Evolutionary conservation across 805 yeast species (phyloP), one percentile per base, ranked within the genome.

Genomic region (Candida insectorum): DNA sequence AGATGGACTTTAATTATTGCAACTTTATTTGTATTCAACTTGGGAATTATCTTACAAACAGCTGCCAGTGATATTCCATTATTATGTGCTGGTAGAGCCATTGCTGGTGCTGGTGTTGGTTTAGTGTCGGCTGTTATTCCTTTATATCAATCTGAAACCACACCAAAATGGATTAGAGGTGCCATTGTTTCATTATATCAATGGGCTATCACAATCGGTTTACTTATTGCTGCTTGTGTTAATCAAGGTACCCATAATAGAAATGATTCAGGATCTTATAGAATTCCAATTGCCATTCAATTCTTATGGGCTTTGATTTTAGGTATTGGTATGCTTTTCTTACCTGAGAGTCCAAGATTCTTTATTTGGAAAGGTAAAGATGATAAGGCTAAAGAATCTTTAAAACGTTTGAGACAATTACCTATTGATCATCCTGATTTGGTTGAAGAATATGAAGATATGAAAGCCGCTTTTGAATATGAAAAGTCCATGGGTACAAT

Each of bases 381-480:
- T 31, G 54, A 26, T 9, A 37, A 43, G 6, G 69, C 69, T 20
- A 58, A 51, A 41, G 45, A 51, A 7, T 56, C 66, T 9, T 54
- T 64, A 40, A 26, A 45, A 16, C 51, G 45, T 31, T 57, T 64
- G 47, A 58, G 69, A 45, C 55, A 51, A 31, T 73, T 83, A n/a
- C 85, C 87, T 0, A 52, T 69, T 5, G 74, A 78, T 47, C 85
- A 81, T 59, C 79, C 83, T 4, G 80, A 75, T 26, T 61, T 83
- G 34, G 56, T 81, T 42, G 89, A 82, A 50, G 93, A 84, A 54
- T 60, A 79, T 40, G 81, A 79, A 13, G 91, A 83, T 47, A 81
- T 84, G 39, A 80, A 79, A 50, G 91, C 91, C 6, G 73, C 78
- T 23, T 77, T 77, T 54, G 88, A 82, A 47, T 81, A 72, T 54